These are phyloP conservation scores for Macrolepiota albuminosa DNA, from an alignment of 768 basidiomycete species.

Conservation along the genomic window DNA sequence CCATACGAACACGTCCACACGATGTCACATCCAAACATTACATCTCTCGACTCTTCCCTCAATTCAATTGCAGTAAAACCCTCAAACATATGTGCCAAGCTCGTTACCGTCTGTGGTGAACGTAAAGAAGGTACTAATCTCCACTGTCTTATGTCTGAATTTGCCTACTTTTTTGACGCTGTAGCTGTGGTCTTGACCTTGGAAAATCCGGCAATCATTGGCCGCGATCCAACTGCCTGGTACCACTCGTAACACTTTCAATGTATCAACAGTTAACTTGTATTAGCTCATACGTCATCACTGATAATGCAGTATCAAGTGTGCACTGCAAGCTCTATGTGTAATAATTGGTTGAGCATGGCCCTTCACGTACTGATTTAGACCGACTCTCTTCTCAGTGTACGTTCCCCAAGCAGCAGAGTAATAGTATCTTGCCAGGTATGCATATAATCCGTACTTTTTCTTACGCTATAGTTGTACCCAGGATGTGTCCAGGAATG, in stretches of 20 bases:
- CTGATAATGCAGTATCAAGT: constrained; percentile 59
- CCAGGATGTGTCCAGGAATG: constrained; percentile 72
- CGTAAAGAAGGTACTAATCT: constrained; percentile 54
- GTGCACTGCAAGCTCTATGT: constrained; percentile 79
- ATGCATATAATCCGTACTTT: constrained; percentile 2
- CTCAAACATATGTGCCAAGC: constrained; percentile 63
- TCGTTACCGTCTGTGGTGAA: constrained; percentile 57
- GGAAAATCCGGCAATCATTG: constrained; percentile 62
- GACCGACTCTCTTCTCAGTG: constrained; percentile 32
- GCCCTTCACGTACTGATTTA: not conserved
- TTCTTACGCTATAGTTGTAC: not conserved
- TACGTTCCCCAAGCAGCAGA: constrained; percentile 65
- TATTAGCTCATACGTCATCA: constrained; percentile 58
- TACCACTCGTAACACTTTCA: constrained; percentile 20
- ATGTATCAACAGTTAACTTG: not conserved
- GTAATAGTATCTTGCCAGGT: constrained; percentile 80
- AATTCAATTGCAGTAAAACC: not conserved
- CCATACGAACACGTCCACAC: not conserved
- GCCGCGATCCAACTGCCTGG: constrained; percentile 67
- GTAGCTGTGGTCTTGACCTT: constrained; percentile 58
- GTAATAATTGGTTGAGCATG: constrained; percentile 34
- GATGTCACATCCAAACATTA: not conserved
- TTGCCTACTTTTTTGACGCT: not conserved
- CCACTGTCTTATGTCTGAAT: not conserved
- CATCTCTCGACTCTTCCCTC: not conserved